These are phyloP conservation scores for Omphalotus olearius DNA, from an alignment of 1,284 basidiomycete genomes.

Conservation along the genomic window DNA sequence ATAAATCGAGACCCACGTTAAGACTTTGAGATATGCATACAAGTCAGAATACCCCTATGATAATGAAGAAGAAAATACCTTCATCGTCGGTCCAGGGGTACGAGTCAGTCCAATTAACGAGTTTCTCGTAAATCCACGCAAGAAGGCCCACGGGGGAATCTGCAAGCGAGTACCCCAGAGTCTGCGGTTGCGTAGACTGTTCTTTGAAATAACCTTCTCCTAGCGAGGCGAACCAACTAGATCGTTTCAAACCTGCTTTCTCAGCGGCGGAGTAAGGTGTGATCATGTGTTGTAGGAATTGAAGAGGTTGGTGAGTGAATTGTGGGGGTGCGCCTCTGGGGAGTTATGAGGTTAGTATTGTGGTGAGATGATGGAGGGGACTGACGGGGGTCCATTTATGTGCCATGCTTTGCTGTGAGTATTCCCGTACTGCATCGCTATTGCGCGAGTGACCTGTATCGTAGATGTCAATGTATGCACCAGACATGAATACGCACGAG, in stretches of 20 bases:
- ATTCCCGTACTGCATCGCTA: slow-evolving; percentile 30
- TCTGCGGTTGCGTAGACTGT: slow-evolving; percentile 51
- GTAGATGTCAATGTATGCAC: background rate
- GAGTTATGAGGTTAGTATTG: background rate
- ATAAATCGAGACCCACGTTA: slow-evolving; percentile 46
- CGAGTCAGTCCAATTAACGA: slow-evolving; percentile 40
- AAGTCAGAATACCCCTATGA: background rate
- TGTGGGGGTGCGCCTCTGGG: slow-evolving; percentile 23
- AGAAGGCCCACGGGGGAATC: slow-evolving; percentile 54
- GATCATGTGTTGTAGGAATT: slow-evolving; percentile 23
- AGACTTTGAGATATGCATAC: slow-evolving; percentile 23
- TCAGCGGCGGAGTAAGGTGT: slow-evolving; percentile 30
- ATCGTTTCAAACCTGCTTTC: slow-evolving; percentile 28
- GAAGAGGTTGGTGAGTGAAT: slow-evolving; percentile 22
- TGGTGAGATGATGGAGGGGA: background rate
- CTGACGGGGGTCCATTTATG: slow-evolving; percentile 30
- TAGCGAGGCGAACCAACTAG: slow-evolving; percentile 25
- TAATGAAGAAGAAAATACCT: background rate
- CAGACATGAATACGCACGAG: background rate
- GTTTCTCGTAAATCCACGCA: slow-evolving; percentile 57
- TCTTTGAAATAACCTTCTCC: slow-evolving; percentile 38
- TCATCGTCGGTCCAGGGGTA: slow-evolving; percentile 13
- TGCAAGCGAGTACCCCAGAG: slow-evolving; percentile 44
- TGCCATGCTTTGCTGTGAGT: slow-evolving; percentile 37
- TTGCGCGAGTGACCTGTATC: slow-evolving; percentile 26